Evolutionary conservation across 75 land plant species (phyloP).

Genomic region (Sequoia sempervirens): DNA sequence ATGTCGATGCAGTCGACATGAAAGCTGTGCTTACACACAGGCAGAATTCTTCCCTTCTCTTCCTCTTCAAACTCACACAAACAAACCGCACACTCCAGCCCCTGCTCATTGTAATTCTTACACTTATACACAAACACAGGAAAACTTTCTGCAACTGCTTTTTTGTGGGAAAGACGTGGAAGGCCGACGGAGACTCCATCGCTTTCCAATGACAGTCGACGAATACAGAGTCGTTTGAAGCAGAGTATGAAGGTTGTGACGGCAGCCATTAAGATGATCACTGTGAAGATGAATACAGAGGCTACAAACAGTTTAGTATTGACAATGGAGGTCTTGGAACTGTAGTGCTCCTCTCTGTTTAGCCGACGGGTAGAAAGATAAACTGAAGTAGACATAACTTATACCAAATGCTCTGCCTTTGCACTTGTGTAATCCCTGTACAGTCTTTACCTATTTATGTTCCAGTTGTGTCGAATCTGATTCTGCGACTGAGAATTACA

Average conservation of each 20-base stretch:
- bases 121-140: background rate
- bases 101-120: background rate
- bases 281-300: constrained; percentile 1
- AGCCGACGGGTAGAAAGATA: too few relatives aligned
- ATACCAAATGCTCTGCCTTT: too few relatives aligned
- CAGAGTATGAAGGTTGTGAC: background rate
- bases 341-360: background rate
- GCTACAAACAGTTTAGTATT: background rate
- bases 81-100: constrained; percentile 35
- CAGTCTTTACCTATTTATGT: too few relatives aligned
- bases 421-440: too few relatives aligned
- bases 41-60: too few relatives aligned
- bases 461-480: too few relatives aligned
- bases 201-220: background rate
- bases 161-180: background rate
- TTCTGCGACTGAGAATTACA: too few relatives aligned
- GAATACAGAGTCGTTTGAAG: background rate
- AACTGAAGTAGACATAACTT: too few relatives aligned
- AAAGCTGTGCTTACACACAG: too few relatives aligned
- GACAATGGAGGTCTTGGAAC: background rate
- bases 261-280: constrained; percentile 8
- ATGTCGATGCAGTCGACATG: too few relatives aligned
- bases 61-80: too few relatives aligned
- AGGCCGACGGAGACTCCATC: too few relatives aligned
- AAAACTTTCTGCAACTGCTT: background rate